Base-by-base conservation (phyloP, 331 rosid genomes). In the Arachis monticola region DNA sequence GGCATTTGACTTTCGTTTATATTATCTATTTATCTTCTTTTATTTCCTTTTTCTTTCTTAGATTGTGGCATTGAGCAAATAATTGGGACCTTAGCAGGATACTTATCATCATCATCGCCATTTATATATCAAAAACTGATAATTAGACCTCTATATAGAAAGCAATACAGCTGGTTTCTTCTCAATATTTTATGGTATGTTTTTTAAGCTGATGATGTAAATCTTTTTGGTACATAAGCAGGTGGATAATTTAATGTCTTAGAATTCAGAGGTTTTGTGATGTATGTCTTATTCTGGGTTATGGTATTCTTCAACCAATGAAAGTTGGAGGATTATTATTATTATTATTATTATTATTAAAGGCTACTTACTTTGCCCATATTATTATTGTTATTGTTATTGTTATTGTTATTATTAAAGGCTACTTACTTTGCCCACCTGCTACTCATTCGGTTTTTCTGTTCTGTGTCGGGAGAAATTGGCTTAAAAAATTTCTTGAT, bases 41-140 rank as follows among this genome's bases (percentile, higher is more conserved):
- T 17, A 17, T 17, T 17, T 17, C 22, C 22, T 17, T 17, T 17
- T 17, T 17, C 55, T n/a, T 44, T 61, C 67, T 72, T 63, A 71
- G 82, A 65, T 38, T 12, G 30, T 70, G 59, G 64, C 56, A 32
- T 59, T 64, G 69, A 72, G 69, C 56, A 59, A 56, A 64, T 30
- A 58, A 63, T 47, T 17, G 35, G 62, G 40, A 8, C 10, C 31
- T 60, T 47, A 44, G n/a, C 11, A 35, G 60, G 46, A 59, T 31
- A 27, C 52, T n/a, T 59, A 40, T 42, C 30, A 67, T 45, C 30
- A 35, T 11, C 58, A 57, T 30, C 71, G 41, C 7, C 12, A 63
- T 51, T 56, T 51, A 13, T 73, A 65, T 62, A 56, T 48, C 57
- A 60, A 60, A 60, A 10, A 42, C 67, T 60, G 73, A 56, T 8